A percentile compares a stretch with the other conserved stretches of the same genome.
phyloP scores from a whole-genome alignment of 176 grass and related monocot species.

The Raddia guianensis region DNA sequence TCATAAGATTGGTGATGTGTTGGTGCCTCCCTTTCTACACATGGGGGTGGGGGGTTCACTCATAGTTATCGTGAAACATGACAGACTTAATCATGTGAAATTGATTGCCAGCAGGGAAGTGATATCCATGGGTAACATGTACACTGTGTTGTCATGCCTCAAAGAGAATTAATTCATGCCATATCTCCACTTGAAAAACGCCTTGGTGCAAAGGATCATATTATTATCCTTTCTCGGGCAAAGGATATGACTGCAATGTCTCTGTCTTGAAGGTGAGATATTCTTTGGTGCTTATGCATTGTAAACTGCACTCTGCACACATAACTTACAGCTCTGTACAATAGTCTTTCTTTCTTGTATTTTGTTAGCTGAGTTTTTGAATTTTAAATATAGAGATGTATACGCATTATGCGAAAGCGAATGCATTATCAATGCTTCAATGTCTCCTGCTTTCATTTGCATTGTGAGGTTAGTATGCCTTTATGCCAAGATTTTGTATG shows the following conservation, averaged over 20 bases:
- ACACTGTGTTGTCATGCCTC: too few relatives aligned
- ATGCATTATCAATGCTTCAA: background rate
- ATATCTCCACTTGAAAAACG: conserved; percentile 20
- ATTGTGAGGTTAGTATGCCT: conserved; percentile 40
- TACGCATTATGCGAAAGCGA: background rate
- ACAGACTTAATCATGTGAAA: too few relatives aligned
- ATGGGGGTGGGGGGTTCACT: too few relatives aligned
- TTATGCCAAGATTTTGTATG: background rate
- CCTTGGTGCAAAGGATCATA: conserved; percentile 7
- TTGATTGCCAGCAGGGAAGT: too few relatives aligned
- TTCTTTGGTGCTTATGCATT: background rate
- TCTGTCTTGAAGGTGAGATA: conserved; percentile 22
- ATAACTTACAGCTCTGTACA: background rate
- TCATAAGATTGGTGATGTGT: too few relatives aligned
- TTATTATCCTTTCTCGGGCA: conserved; percentile 23
- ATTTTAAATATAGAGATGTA: conserved; percentile 17
- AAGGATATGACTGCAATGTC: background rate
- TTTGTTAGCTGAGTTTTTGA: conserved; percentile 9
- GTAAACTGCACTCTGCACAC: conserved; percentile 17
- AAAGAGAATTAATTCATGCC: too few relatives aligned
- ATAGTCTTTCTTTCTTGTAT: conserved; percentile 26
- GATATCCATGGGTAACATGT: too few relatives aligned
- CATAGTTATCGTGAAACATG: too few relatives aligned
- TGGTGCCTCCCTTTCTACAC: too few relatives aligned
- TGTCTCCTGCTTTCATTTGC: conserved; percentile 26